Evolutionary conservation across 2,329 filamentous ascomycete species (phyloP).

Genomic region (Ophiostoma pallidulum): DNA sequence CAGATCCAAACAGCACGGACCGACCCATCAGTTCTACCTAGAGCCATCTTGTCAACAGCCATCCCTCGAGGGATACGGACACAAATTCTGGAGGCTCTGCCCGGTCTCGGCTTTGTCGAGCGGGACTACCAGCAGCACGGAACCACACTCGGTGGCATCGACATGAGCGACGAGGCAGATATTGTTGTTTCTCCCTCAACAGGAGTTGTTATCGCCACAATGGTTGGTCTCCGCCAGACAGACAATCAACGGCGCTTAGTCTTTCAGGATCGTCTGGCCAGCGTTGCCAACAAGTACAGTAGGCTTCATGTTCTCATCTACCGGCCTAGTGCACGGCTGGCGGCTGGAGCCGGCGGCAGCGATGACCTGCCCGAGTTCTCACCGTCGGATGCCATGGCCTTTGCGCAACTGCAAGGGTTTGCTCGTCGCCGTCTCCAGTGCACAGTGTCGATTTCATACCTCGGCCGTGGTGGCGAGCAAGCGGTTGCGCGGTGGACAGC

Average conservation of each 20-base stretch:
- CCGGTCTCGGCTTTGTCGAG: constrained; percentile 19
- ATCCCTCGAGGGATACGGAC: constrained; percentile 15
- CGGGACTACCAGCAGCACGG: constrained; percentile 19
- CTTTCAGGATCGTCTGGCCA: constrained; percentile 4
- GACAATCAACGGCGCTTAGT: background rate
- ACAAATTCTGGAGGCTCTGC: constrained; percentile 19
- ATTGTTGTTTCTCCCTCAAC: constrained; percentile 59
- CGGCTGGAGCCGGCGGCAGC: constrained; percentile 14
- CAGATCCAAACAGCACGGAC: background rate
- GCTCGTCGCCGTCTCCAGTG: constrained; percentile 30
- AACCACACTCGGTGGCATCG: background rate
- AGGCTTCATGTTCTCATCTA: constrained; percentile 58
- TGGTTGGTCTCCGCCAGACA: constrained; percentile 61
- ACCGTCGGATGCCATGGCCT: constrained; percentile 33
- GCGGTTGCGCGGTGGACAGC: constrained; percentile 47
- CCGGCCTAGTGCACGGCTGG: constrained; percentile 28
- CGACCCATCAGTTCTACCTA: constrained; percentile 5
- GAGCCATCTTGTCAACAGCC: constrained; percentile 20
- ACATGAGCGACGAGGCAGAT: constrained; percentile 42
- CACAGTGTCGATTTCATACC: constrained; percentile 33
- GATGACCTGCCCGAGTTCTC: constrained; percentile 27
- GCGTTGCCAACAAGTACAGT: constrained; percentile 53
- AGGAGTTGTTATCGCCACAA: constrained; percentile 60
- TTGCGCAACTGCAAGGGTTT: constrained; percentile 44
- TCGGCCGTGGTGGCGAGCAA: constrained; percentile 40